Conservation (phyloP, 164 flowering plant species). For the Dillenia suffruticosa region DNA sequence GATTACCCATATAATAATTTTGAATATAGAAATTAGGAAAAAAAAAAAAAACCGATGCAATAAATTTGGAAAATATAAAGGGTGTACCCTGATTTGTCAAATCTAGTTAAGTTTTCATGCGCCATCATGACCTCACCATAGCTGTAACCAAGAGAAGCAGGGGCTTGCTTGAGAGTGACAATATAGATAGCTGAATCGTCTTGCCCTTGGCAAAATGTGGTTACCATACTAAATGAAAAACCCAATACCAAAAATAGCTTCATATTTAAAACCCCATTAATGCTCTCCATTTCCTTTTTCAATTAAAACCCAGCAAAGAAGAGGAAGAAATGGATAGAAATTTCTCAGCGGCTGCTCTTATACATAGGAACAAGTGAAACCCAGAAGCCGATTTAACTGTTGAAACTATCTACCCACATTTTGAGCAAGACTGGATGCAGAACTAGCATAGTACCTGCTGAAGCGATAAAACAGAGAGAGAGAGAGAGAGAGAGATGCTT, state of each 20-base stretch:
- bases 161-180: slow-evolving; percentile 69
- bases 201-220: slow-evolving; percentile 31
- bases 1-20: neutral
- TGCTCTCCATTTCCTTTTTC: slow-evolving; percentile 26
- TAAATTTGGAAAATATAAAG: too few species aligned
- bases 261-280: slow-evolving; percentile 30
- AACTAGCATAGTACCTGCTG: too few species aligned
- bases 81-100: slow-evolving; percentile 37
- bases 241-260: slow-evolving; percentile 34
- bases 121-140: slow-evolving; percentile 22
- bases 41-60: neutral
- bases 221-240: slow-evolving; percentile 9
- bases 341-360: slow-evolving; percentile 5
- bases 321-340: neutral
- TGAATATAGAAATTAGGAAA: neutral
- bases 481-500: slow-evolving; percentile 1
- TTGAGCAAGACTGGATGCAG: too few species aligned
- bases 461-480: neutral
- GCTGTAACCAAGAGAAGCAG: slow-evolving; percentile 30
- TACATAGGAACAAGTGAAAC: slow-evolving; percentile 2
- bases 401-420: neutral
- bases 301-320: slow-evolving; percentile 8
- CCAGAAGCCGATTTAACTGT: slow-evolving; percentile 2
- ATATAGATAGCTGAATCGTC: slow-evolving; percentile 55
- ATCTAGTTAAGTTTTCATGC: slow-evolving; percentile 21